These are phyloP conservation scores for Zarea fungicola DNA, from an alignment of 2,329 filamentous ascomycete genomes.

Conservation along the genomic window DNA sequence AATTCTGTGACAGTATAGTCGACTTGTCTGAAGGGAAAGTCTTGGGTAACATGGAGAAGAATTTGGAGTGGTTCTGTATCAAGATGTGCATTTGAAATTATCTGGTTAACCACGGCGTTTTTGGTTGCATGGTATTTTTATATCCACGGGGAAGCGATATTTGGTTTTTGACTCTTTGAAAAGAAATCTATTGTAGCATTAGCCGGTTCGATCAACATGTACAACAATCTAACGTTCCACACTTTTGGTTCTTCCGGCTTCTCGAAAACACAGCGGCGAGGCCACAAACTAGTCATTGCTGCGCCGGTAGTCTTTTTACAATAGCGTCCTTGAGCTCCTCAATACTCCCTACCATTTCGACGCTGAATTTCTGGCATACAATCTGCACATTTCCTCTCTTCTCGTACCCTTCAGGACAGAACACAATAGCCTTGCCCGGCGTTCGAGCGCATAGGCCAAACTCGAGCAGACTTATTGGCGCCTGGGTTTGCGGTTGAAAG, in stretches of 20 bases:
- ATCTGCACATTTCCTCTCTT: constrained; percentile 54
- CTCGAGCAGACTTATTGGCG: constrained; percentile 53
- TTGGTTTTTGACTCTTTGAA: too few species aligned
- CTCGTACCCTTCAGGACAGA: constrained; percentile 44
- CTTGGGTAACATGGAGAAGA: too few species aligned
- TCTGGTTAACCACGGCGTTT: too few species aligned
- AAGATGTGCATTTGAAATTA: too few species aligned
- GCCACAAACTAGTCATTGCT: background rate
- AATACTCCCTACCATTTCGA: constrained; percentile 38
- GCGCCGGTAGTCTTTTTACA: constrained; percentile 23
- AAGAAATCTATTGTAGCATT: too few species aligned
- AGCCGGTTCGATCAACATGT: too few species aligned
- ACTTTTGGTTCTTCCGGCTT: too few species aligned
- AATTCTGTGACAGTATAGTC: background rate
- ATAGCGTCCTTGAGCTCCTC: constrained; percentile 32
- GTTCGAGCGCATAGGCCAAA: constrained; percentile 44
- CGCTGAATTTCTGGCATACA: constrained; percentile 41
- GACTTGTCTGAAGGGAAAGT: too few species aligned
- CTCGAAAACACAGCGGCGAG: background rate
- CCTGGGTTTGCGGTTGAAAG: constrained; percentile 45
- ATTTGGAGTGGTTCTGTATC: too few species aligned
- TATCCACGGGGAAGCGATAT: too few species aligned
- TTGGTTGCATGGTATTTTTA: too few species aligned
- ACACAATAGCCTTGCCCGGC: constrained; percentile 40
- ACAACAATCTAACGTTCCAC: too few species aligned